These are phyloP conservation scores for Ramalina intermedia DNA, from an alignment of 495 filamentous ascomycete genomes.

Conservation along the genomic window DNA sequence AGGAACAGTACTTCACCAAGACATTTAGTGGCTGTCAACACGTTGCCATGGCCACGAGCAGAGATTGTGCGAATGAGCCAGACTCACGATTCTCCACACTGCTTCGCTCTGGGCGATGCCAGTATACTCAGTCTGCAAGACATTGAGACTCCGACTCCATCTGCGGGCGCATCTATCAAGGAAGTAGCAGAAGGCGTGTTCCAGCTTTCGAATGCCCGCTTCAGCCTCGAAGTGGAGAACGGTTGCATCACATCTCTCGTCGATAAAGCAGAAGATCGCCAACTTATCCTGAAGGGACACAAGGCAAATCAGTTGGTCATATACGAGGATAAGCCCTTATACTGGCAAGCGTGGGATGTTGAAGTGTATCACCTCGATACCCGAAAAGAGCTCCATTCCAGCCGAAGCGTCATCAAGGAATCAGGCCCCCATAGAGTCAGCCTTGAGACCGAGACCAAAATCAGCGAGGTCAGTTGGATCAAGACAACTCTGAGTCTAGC, in stretches of 20 bases:
- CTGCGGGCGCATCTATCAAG: constrained; percentile 41
- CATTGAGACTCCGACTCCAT: constrained; percentile 26
- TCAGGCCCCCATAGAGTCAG: constrained; percentile 60
- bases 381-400: constrained; percentile 53
- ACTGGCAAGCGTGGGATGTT: constrained; percentile 99
- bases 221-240: constrained; percentile 52
- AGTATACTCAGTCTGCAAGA: constrained; percentile 35
- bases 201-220: constrained; percentile 59
- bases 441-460: constrained; percentile 65
- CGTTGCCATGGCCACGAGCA: constrained; percentile 65
- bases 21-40: constrained; percentile 48
- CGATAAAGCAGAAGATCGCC: constrained; percentile 53
- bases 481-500: constrained; percentile 73
- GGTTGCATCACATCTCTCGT: constrained; percentile 73
- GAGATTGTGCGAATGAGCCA: constrained; percentile 51
- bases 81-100: constrained; percentile 23
- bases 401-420: constrained; percentile 56
- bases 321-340: constrained; percentile 94
- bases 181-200: constrained; percentile 58
- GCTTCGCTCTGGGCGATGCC: constrained; percentile 28
- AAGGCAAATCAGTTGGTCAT: constrained; percentile 89
- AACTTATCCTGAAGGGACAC: constrained; percentile 61
- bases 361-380: constrained; percentile 91
- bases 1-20: constrained; percentile 23
- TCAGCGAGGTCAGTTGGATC: constrained; percentile 76